phyloP scores from a whole-genome alignment of 805 yeast species.

The Zygotorulaspora chibaensis region DNA sequence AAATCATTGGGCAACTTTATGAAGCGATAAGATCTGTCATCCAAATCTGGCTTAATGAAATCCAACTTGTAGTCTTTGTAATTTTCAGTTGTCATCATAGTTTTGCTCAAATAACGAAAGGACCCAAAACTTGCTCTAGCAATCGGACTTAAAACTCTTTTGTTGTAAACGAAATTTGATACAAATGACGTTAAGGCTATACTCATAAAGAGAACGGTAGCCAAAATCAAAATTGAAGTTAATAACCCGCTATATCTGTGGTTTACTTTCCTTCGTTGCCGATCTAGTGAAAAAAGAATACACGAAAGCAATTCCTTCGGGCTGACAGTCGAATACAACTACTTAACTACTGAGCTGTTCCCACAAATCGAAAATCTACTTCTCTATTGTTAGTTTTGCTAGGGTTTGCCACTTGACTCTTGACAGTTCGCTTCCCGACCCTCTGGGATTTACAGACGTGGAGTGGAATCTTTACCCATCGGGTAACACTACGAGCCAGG shows the following conservation, averaged over 20 bases:
- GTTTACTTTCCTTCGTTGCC: no score
- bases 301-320: no score
- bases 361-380: no score
- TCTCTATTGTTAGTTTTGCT: no score
- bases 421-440: no score
- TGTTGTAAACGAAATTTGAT: not conserved
- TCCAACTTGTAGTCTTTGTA: conserved; percentile 19
- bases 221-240: not conserved
- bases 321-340: no score
- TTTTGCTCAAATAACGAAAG: not conserved
- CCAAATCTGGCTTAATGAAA: conserved; percentile 46
- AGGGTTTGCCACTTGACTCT: no score
- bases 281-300: no score
- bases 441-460: not conserved
- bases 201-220: not conserved
- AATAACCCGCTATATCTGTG: no score
- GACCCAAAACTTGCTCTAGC: not conserved
- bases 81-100: conserved; percentile 6
- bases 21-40: conserved; percentile 71
- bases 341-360: no score
- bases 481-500: not conserved
- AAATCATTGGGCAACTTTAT: conserved; percentile 56
- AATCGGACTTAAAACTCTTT: not conserved
- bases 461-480: conserved; percentile 1
- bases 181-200: not conserved